Conservation (phyloP, 768 basidiomycete genomes). For the Tremella yokohamensis region DNA sequence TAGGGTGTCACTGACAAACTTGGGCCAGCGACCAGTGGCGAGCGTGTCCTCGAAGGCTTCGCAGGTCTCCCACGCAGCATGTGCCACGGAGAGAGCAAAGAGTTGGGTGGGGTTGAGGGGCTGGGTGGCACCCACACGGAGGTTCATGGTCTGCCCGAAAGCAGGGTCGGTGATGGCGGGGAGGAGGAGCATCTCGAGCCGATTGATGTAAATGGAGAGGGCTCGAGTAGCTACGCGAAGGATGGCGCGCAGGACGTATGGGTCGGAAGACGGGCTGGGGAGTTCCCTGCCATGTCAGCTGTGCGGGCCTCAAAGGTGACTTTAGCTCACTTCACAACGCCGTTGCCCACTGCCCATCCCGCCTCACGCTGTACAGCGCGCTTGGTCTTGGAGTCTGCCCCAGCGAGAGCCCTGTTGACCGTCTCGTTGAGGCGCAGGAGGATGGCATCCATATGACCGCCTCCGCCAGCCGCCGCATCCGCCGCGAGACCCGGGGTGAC, state of each 20-base stretch:
- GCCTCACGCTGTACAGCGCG: slow-evolving; percentile 43
- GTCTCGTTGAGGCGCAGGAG: slow-evolving; percentile 46
- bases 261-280: slow-evolving; percentile 43
- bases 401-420: slow-evolving; percentile 47
- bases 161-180: slow-evolving; percentile 72
- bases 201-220: slow-evolving; percentile 50
- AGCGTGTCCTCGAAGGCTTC: slow-evolving; percentile 48
- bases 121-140: slow-evolving; percentile 52
- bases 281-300: slow-evolving; percentile 30
- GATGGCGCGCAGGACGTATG: slow-evolving; percentile 49
- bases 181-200: slow-evolving; percentile 74
- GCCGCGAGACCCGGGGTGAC: slow-evolving; percentile 32
- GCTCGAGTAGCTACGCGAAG: slow-evolving; percentile 47
- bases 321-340: slow-evolving; percentile 43
- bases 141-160: slow-evolving; percentile 72
- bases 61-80: slow-evolving; percentile 51
- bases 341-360: slow-evolving; percentile 48
- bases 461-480: slow-evolving; percentile 17
- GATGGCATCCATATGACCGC: slow-evolving; percentile 48
- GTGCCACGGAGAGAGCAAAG: slow-evolving; percentile 47
- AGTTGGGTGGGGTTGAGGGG: slow-evolving; percentile 46
- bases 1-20: slow-evolving; percentile 46
- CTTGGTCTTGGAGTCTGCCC: slow-evolving; percentile 45
- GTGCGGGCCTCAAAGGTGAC: neutral
- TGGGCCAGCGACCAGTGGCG: slow-evolving; percentile 45